Evolutionary conservation across 2,329 filamentous ascomycete genomes (phyloP).

Genomic region (Myrmaecium sp.): DNA sequence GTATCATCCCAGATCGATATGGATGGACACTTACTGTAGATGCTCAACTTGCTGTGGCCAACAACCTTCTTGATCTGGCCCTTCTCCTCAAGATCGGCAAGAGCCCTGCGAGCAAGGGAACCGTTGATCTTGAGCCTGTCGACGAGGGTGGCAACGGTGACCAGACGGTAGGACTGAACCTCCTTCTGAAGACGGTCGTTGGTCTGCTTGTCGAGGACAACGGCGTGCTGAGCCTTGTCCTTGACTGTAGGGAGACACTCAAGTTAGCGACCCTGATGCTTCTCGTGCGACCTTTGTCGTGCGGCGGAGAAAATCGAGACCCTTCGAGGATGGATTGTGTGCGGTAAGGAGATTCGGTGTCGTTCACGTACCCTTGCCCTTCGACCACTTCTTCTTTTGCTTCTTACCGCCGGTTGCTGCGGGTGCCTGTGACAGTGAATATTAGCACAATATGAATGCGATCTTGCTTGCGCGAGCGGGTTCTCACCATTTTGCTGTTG

Average conservation of each 20-base stretch:
- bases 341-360: conserved; percentile 1
- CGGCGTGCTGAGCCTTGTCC: conserved; percentile 99
- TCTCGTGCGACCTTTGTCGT: not conserved
- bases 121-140: conserved; percentile 99
- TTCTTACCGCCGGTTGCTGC: conserved; percentile 55
- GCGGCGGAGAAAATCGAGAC: not conserved
- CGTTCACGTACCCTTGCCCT: conserved; percentile 37
- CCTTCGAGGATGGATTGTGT: not conserved
- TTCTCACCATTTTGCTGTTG: too few species aligned
- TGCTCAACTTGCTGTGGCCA: conserved; percentile 90
- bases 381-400: conserved; percentile 70
- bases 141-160: conserved; percentile 96
- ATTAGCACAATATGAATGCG: too few species aligned
- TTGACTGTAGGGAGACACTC: conserved; percentile 57
- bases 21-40: conserved; percentile 73
- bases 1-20: too few species aligned
- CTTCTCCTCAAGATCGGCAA: conserved; percentile 91
- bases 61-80: conserved; percentile 97
- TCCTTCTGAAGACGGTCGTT: conserved; percentile 99
- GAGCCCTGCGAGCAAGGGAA: conserved; percentile 77
- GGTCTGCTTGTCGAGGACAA: conserved; percentile 95
- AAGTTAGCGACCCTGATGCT: conserved; percentile 7
- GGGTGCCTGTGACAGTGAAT: conserved; percentile 29
- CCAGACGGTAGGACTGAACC: conserved; percentile 98
- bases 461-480: too few species aligned